These are phyloP conservation scores for Daldinia concentrica DNA, from an alignment of 495 filamentous ascomycete species.

Conservation along the genomic window DNA sequence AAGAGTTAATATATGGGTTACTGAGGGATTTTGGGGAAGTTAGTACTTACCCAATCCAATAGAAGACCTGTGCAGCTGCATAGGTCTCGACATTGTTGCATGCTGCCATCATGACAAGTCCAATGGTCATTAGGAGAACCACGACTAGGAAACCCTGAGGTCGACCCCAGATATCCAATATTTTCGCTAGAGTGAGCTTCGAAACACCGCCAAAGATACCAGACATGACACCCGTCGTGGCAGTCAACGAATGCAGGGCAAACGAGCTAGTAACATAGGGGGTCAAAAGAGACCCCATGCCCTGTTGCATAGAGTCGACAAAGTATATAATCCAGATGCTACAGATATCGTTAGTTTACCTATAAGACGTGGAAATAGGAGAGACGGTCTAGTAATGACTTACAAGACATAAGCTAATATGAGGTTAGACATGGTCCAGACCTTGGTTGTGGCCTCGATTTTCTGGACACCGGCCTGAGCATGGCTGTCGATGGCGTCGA, in stretches of 20 bases:
- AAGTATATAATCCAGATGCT: slow-evolving; percentile 65
- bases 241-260: slow-evolving; percentile 56
- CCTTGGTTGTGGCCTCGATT: slow-evolving; percentile 58
- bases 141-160: slow-evolving; percentile 57
- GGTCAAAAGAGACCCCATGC: slow-evolving; percentile 50
- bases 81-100: slow-evolving; percentile 61
- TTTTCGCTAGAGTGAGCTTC: slow-evolving; percentile 69
- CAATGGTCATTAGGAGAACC: slow-evolving; percentile 52
- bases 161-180: slow-evolving; percentile 72
- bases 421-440: slow-evolving; percentile 56
- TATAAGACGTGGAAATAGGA: neutral
- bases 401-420: slow-evolving; percentile 57
- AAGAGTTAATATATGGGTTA: slow-evolving; percentile 28
- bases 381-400: slow-evolving; percentile 1
- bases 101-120: slow-evolving; percentile 62
- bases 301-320: slow-evolving; percentile 58
- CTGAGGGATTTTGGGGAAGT: neutral
- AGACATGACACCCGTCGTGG: slow-evolving; percentile 59
- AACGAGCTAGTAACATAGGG: slow-evolving; percentile 60
- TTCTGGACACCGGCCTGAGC: slow-evolving; percentile 59
- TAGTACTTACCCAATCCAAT: slow-evolving; percentile 54
- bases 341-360: slow-evolving; percentile 17
- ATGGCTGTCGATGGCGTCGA: slow-evolving; percentile 34
- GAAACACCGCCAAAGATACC: slow-evolving; percentile 68
- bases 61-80: slow-evolving; percentile 64